A percentile compares a stretch with the other conserved stretches of the same genome.
These are phyloP conservation scores for Picea abies DNA, from an alignment of 83 land plant species.

Conservation along the genomic window DNA sequence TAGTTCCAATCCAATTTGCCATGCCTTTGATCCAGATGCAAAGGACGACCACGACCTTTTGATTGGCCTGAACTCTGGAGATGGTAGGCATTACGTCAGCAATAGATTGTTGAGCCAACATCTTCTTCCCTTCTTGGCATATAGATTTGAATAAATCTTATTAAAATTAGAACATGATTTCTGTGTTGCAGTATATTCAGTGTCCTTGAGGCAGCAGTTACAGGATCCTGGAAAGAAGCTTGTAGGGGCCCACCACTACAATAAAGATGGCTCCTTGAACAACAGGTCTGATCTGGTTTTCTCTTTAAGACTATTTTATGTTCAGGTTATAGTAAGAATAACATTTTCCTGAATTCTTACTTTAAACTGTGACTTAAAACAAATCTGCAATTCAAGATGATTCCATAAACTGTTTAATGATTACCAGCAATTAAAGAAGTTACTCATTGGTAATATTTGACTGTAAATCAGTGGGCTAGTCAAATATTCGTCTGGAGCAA, in stretches of 20 bases:
- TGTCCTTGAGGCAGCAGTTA: slow-evolving; percentile 84
- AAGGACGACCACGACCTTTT: slow-evolving; percentile 95
- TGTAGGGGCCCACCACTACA: slow-evolving; percentile 90
- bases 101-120: no score
- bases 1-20: slow-evolving; percentile 79
- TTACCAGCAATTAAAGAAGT: no score
- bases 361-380: no score
- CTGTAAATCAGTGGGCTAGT: no score
- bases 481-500: no score
- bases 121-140: no score
- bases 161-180: not conserved
- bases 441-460: no score
- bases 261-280: slow-evolving; percentile 87
- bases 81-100: slow-evolving; percentile 49
- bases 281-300: slow-evolving; percentile 51
- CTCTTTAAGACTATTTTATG: no score
- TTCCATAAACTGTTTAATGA: no score
- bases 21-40: slow-evolving; percentile 84
- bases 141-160: not conserved
- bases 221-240: slow-evolving; percentile 96
- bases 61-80: slow-evolving; percentile 88
- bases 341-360: no score
- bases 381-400: no score
- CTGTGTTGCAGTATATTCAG: slow-evolving; percentile 70
- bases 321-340: no score